Evolutionary conservation across 2,329 filamentous ascomycete species (phyloP).

Genomic region (Domatiomyces catenatus): DNA sequence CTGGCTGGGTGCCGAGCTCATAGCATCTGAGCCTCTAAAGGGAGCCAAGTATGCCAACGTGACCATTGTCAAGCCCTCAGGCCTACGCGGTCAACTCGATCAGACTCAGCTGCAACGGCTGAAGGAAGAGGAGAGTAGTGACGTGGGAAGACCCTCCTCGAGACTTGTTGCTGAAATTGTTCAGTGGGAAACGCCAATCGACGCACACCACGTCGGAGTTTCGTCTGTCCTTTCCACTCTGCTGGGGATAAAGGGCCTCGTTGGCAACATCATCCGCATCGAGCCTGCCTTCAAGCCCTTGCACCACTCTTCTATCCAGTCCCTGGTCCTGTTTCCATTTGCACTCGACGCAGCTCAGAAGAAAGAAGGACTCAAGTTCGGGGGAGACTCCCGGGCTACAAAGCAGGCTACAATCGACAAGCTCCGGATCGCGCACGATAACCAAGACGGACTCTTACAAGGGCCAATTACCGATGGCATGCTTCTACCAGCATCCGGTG

Average conservation of each 20-base stretch:
- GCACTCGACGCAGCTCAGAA: slow-evolving; percentile 39
- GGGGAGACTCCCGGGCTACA: slow-evolving; percentile 70
- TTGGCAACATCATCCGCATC: slow-evolving; percentile 75
- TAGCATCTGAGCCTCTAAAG: slow-evolving; percentile 55
- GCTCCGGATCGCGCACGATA: slow-evolving; percentile 47
- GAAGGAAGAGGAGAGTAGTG: slow-evolving; percentile 43
- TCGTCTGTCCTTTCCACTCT: slow-evolving; percentile 62
- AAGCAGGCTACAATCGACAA: slow-evolving; percentile 57
- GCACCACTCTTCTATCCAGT: slow-evolving; percentile 48
- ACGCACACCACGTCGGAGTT: slow-evolving; percentile 62
- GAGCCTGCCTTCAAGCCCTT: slow-evolving; percentile 64
- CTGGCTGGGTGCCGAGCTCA: slow-evolving; percentile 70
- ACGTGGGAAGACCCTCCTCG: slow-evolving; percentile 42
- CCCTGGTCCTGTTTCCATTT: slow-evolving; percentile 72
- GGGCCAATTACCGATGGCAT: slow-evolving; percentile 85
- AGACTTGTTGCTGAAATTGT: slow-evolving; percentile 63
- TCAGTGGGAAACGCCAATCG: slow-evolving; percentile 75
- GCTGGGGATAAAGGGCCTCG: slow-evolving; percentile 55
- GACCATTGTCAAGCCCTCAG: slow-evolving; percentile 73
- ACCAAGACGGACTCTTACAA: slow-evolving; percentile 50
- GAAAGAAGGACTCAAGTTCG: slow-evolving; percentile 61
- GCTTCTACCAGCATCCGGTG: slow-evolving; percentile 49
- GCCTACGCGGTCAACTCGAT: slow-evolving; percentile 55
- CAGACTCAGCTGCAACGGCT: slow-evolving; percentile 53
- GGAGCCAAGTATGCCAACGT: slow-evolving; percentile 65